Percentiles rank a stretch among this genome's conserved stretches.
Evolutionary conservation across 2,329 filamentous ascomycete genomes (phyloP).

Genomic region (Curvularia sp.): DNA sequence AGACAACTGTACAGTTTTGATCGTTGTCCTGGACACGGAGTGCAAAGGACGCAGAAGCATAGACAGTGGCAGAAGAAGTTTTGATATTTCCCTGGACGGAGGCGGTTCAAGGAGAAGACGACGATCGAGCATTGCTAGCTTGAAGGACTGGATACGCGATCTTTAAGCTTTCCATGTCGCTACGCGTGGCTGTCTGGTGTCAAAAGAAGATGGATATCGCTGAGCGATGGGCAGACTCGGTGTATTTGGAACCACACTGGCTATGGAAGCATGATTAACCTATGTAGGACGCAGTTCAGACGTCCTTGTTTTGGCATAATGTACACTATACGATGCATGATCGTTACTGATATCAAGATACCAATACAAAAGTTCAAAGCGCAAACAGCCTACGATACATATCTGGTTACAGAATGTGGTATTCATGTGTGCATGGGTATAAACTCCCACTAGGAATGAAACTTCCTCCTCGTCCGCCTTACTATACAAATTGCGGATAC

Average conservation of each 20-base stretch:
- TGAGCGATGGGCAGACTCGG: not conserved
- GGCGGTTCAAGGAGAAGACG: conserved; percentile 11
- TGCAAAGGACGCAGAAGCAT: conserved; percentile 19
- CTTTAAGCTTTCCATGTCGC: conserved; percentile 2
- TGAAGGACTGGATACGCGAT: conserved; percentile 25
- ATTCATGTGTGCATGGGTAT: not conserved
- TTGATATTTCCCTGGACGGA: conserved; percentile 16
- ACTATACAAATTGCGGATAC: no score
- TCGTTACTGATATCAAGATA: not conserved
- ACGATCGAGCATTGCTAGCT: conserved; percentile 20
- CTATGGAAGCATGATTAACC: not conserved
- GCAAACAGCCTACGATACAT: not conserved
- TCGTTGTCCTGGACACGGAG: conserved; percentile 29
- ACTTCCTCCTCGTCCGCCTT: no score
- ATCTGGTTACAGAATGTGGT: not conserved
- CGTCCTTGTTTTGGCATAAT: not conserved
- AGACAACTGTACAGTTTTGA: conserved; percentile 35
- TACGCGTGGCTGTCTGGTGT: no score
- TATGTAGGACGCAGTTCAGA: not conserved
- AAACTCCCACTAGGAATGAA: no score
- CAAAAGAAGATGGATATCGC: not conserved
- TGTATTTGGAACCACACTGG: not conserved
- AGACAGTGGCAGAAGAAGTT: conserved; percentile 17
- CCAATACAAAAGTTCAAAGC: not conserved
- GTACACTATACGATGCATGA: not conserved